Evolutionary conservation across 805 yeast species (phyloP), one percentile per base, ranked within the genome.

Genomic region (Blastobotrys muscicola): DNA sequence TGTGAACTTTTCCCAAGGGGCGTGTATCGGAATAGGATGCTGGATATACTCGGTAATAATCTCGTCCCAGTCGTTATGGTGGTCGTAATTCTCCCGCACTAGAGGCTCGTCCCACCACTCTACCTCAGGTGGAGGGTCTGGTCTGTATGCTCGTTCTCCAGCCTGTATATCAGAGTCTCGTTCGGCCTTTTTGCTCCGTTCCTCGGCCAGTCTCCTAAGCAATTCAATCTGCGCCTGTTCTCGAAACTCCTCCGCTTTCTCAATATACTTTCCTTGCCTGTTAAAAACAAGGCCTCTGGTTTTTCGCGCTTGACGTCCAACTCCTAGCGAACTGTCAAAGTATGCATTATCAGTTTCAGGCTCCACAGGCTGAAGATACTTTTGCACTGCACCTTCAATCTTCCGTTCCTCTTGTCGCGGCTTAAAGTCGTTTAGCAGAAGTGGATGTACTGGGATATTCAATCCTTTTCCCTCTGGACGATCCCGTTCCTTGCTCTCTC

Each of bases 91-190:
- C 42, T 61, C 67, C 32, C 64, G 63, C 2, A 82, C 51, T 39
- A 76, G 74, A 2, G 76, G 76, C 43, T 62, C 58, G 62, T 90
- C 96, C 97, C 97, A 90, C 95, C 96, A 86, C 60, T 87, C 96
- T 1, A 79, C 61, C 2, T 45, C 48, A 0, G 95, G 94, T 1
- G 89, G 87, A 13, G 47, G 55, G 0, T 55, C 58, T 0, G 65
- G 65, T 42, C 64, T 60, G 54, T 71, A 82, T 7, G 65, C 57
- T 13, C 75, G 72, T 54, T 85, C 95, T 3, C 80, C 81, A 0
- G 70, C 45, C 1, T 56, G 52, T 5, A 72, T 53, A 0, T 77
- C 77, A 32, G 68, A 62, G 2, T 26, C 43, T 11, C n/a, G 9
- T 9, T 33, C 38, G 3, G 23, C 15, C 10, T 11, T 16, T 37